Conservation (phyloP, 768 basidiomycete species). For the Hortiboletus flavorubellus region DNA sequence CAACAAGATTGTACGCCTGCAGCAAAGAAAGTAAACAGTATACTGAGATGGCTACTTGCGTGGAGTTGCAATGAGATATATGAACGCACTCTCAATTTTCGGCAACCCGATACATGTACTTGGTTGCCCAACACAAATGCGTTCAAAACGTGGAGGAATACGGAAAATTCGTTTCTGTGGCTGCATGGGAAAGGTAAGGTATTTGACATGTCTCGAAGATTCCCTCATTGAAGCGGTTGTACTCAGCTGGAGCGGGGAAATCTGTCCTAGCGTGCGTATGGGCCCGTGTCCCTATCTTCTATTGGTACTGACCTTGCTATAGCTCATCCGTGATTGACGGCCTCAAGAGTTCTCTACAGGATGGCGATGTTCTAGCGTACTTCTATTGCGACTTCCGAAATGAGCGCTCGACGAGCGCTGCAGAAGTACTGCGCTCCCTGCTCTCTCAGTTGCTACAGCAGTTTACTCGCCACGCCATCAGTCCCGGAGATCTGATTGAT, state of each 20-base stretch:
- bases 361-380: conserved; percentile 3
- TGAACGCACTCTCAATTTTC: neutral
- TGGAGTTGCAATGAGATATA: conserved; percentile 3
- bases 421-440: conserved; percentile 15
- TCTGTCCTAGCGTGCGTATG: conserved; percentile 12
- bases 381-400: conserved; percentile 23
- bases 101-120: conserved; percentile 7
- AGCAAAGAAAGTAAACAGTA: neutral
- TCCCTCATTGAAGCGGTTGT: neutral
- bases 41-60: conserved; percentile 6
- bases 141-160: conserved; percentile 4
- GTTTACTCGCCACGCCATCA: neutral
- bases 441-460: conserved; percentile 13
- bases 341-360: neutral
- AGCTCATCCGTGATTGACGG: conserved; percentile 15
- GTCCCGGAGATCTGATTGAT: neutral
- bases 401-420: conserved; percentile 1
- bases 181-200: conserved; percentile 14
- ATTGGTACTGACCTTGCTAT: neutral
- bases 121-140: conserved; percentile 7
- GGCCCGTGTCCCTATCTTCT: accelerated
- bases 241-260: conserved; percentile 15
- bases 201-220: neutral
- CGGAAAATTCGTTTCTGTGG: conserved; percentile 6
- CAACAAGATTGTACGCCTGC: neutral